Evolutionary conservation across 1,139 yeast species (phyloP), one percentile per base, ranked within the genome.

Genomic region (Yamadazyma triangularis): DNA sequence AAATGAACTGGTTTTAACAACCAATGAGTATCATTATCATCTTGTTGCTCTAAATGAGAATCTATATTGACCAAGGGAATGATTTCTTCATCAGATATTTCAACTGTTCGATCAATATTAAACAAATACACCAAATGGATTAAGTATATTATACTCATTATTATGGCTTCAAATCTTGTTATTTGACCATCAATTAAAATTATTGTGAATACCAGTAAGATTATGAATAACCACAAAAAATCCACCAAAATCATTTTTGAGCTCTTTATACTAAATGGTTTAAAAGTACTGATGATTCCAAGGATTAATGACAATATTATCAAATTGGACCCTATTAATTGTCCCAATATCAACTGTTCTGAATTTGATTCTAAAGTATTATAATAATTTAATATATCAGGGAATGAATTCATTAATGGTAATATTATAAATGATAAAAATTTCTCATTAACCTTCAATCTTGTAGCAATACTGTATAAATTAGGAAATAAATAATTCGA

Each of bases 101-200:
- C 30, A 11, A 31, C 24, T 2, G 44, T 47, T 28, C 48, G 50
- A 26, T 51, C 33, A 20, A 30, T 26, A 9, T 26, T 23, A 26
- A 40, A 34, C 22, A 42, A 29, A 28, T 44, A 43, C 8, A 32
- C 27, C 31, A 44, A 73, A 73, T 2, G 48, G 24, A 11, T 57
- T 31, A 47, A 70, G 73, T 21, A 66, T 40, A 3, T 43, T 11
- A 23, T 16, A 1, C 67, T 48, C 77, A 78, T 70, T 1, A 53
- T 26, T 2, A 57, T 24, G 33, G 79, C 70, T 43, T 78, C 84
- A 10, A 46, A 31, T 4, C 60, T 32, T 18, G 73, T 69, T 22
- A 78, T 59, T 34, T 58, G 56, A 6, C 77, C 77, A 51, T 78
- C 84, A 4, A 60, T 52, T 10, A 78, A 43, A 29, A 77, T 68